Conservation (phyloP, 352 stramenopile genomes). For the Globisporangium spinosum region DNA sequence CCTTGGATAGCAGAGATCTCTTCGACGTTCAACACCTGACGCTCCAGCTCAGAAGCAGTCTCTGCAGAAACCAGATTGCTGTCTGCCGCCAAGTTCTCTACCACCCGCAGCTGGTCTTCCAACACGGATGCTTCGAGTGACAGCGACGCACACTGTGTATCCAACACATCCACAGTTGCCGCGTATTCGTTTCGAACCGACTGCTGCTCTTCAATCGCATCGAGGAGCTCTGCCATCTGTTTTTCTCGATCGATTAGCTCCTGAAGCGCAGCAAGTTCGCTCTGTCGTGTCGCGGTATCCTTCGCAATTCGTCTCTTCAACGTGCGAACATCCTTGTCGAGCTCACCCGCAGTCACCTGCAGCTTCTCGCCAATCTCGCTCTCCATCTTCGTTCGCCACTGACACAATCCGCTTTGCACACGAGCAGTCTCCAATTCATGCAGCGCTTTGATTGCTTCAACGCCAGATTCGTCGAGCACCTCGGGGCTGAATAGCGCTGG, state of each 20-base stretch:
- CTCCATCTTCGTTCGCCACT: slow-evolving; percentile 64
- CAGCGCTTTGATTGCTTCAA: slow-evolving; percentile 43
- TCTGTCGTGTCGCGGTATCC: slow-evolving; percentile 39
- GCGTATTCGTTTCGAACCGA: slow-evolving; percentile 57
- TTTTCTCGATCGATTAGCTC: slow-evolving; percentile 71
- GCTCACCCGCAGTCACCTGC: slow-evolving; percentile 25
- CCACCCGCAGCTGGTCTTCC: slow-evolving; percentile 51
- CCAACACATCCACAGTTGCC: slow-evolving; percentile 46
- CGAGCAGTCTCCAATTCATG: slow-evolving; percentile 40
- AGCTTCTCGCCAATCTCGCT: slow-evolving; percentile 40
- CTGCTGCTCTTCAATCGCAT: slow-evolving; percentile 81
- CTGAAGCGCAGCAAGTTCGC: slow-evolving; percentile 52
- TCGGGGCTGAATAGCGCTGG: slow-evolving; percentile 39
- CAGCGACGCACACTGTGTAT: slow-evolving; percentile 56
- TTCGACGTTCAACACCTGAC: slow-evolving; percentile 44
- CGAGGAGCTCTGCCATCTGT: slow-evolving; percentile 60
- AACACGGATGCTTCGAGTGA: slow-evolving; percentile 66
- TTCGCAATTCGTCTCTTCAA: slow-evolving; percentile 38
- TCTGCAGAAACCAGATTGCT: slow-evolving; percentile 16
- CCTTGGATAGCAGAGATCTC: slow-evolving; percentile 56
- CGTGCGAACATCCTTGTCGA: slow-evolving; percentile 41
- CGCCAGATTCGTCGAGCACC: slow-evolving; percentile 26
- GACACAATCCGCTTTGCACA: slow-evolving; percentile 54
- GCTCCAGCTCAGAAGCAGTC: slow-evolving; percentile 33
- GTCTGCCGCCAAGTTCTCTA: slow-evolving; percentile 36